Base-by-base conservation (phyloP, 129 eudicot genomes). In the Helianthus tuberosus region DNA sequence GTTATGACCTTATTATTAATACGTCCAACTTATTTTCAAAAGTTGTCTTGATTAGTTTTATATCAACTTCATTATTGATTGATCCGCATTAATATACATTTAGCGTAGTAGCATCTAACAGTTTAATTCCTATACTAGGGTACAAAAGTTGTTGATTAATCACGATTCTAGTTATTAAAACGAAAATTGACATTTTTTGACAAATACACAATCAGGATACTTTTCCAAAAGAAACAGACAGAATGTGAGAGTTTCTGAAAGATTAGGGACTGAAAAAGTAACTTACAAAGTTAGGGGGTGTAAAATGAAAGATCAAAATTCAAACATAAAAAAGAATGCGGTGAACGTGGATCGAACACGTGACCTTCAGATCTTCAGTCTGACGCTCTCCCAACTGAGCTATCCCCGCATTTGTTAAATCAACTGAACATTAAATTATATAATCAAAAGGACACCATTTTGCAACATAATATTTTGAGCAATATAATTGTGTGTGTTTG, bases 351-450 rank as follows among this genome's bases (percentile, higher is more conserved):
- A 87, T 87, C 96, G 87, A 87, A 85, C 93, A 90, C 93, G 83
- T 71, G 96, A 85, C 90, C 93, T 87, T 90, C 89, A 86, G 91
- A 85, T 88, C 90, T 85, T 83, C 86, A 86, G 91, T 89, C 96
- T 86, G 86, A 84, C 89, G 91, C 96, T 89, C 96, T 86, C 91
- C 96, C 93, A 90, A 87, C 96, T 87, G 90, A 87, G 96, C 92
- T 87, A 87, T 90, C 93, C 89, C 91, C 89, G 96, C 91, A 12
- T 1, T 1, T 29, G 44, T 11, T 1, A 10, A 1, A 0, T 0
- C 0, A 0, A 2, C 2, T 3, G 9, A 15, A 9, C 35, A 20
- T 3, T 0, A 8, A 2, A 1, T 8, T 20, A 8, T 20, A 20
- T 55, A 55, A 20, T 3, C 11, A 5, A 53, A 53, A n/a, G 4